phyloP scores from a whole-genome alignment of 2,329 filamentous ascomycete genomes.

The Aspergillus alliaceus region DNA sequence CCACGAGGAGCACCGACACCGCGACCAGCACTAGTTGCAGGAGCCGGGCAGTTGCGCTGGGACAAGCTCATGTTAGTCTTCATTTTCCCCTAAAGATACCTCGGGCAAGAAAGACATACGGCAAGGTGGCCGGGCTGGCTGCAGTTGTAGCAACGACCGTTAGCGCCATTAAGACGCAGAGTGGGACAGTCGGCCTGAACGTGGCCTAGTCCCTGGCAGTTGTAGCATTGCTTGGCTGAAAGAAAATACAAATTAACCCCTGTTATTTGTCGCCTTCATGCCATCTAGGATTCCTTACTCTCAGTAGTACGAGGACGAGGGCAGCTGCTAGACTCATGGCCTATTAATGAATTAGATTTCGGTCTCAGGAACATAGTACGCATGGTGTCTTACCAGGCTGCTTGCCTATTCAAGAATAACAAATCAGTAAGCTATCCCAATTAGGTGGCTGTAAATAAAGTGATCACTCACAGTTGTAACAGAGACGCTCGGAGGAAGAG shows the following conservation, averaged over 20 bases:
- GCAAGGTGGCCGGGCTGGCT: slow-evolving; percentile 90
- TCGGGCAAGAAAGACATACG: slow-evolving; percentile 52
- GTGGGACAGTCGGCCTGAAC: slow-evolving; percentile 99
- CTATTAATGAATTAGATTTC: slow-evolving; percentile 42
- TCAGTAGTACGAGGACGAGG: slow-evolving; percentile 95
- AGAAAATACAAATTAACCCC: slow-evolving; percentile 17
- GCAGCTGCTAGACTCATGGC: slow-evolving; percentile 97
- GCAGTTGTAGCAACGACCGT: slow-evolving; percentile 95
- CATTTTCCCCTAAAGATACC: neutral
- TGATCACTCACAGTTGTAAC: slow-evolving; percentile 87
- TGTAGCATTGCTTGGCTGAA: slow-evolving; percentile 96
- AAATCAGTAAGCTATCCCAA: slow-evolving; percentile 21
- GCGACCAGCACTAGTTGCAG: slow-evolving; percentile 63
- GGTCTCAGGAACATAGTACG: slow-evolving; percentile 11
- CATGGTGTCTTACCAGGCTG: slow-evolving; percentile 43
- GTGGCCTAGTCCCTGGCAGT: slow-evolving; percentile 97
- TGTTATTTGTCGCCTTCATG: slow-evolving; percentile 7
- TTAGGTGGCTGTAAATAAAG: neutral
- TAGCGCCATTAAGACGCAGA: slow-evolving; percentile 79
- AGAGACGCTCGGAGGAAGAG: slow-evolving; percentile 95
- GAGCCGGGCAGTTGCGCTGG: slow-evolving; percentile 80
- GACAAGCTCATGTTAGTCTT: neutral
- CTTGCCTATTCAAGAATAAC: slow-evolving; percentile 36
- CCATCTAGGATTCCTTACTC: slow-evolving; percentile 52
- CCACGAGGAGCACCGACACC: slow-evolving; percentile 67